Base-by-base conservation (phyloP, 169 alveolate species). In the Plasmodium knowlesi region DNA sequence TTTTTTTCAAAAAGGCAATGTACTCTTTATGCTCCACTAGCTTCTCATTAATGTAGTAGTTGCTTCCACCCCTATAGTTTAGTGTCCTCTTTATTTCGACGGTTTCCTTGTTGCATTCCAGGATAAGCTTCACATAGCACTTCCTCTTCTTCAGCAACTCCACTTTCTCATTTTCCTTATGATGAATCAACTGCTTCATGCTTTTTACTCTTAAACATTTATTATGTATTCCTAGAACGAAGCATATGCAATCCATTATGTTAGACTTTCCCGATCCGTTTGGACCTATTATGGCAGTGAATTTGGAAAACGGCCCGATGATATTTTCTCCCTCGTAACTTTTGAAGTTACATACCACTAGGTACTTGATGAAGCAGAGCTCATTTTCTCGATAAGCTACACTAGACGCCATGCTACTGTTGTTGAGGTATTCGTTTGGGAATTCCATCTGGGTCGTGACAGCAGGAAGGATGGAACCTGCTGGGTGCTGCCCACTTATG, bases 231-330 rank as follows among this genome's bases (percentile, higher is more conserved):
- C 99, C 98, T 41, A 98, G 95, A 19, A 95, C 98, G 30, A 97
- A 97, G 84, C 98, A 98, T 96, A 83, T 96, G 41, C 94, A 98
- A 97, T 96, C 98, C 98, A 95, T 98, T 93, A 82, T 97, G 96
- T 97, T 98, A 83, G 97, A 98, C 70, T 96, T 96, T n/a, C 99
- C 99, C 72, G 98, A 97, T 1, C 99, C 99, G 90, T 98, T 98
- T 0, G 99, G 99, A 3, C 99, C 99, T 16, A 98, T 96, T 9
- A 98, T 97, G 3, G 98, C 98, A 10, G 99, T 97, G 90, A 98
- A 97, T 94, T 97, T 95, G 12, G 96, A 92, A 83, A 97, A 96
- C 2, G 96, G 99, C 1, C 99, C 99, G 2, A 98, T 96, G 71
- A 96, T 93, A 88, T 98, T 99, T 22, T 95, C 94, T 22, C 98